These are phyloP conservation scores for Trichoderma pleuroti DNA, from an alignment of 2,329 filamentous ascomycete genomes.

Conservation along the genomic window DNA sequence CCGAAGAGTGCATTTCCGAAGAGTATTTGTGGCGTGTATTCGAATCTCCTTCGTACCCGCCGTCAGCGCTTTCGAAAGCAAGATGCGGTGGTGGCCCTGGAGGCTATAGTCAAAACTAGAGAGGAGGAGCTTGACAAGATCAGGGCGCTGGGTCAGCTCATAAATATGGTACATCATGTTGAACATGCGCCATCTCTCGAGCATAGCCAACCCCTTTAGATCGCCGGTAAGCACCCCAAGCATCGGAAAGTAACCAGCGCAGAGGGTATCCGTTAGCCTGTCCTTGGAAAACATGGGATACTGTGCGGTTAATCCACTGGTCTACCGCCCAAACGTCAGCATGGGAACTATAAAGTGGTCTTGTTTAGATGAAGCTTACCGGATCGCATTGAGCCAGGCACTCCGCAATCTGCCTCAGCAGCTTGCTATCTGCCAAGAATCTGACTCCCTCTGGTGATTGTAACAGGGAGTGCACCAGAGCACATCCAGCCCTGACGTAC, in stretches of 20 bases:
- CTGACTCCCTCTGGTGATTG: slow-evolving; percentile 80
- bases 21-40: slow-evolving; percentile 80
- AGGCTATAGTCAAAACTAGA: slow-evolving; percentile 90
- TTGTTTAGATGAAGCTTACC: slow-evolving; percentile 44
- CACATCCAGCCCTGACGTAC: slow-evolving; percentile 86
- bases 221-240: slow-evolving; percentile 83
- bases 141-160: slow-evolving; percentile 83
- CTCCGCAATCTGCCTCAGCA: slow-evolving; percentile 89
- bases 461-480: slow-evolving; percentile 79
- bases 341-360: not conserved
- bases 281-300: slow-evolving; percentile 86
- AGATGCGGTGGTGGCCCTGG: slow-evolving; percentile 83
- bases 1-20: slow-evolving; percentile 77
- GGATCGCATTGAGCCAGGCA: slow-evolving; percentile 93
- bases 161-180: slow-evolving; percentile 99
- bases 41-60: slow-evolving; percentile 87
- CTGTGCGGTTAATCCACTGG: slow-evolving; percentile 71
- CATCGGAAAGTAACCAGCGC: slow-evolving; percentile 90
- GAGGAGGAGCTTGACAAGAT: slow-evolving; percentile 83
- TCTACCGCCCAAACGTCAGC: slow-evolving; percentile 37
- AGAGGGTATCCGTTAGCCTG: slow-evolving; percentile 80
- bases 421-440: slow-evolving; percentile 87
- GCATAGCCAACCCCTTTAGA: slow-evolving; percentile 75
- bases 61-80: slow-evolving; percentile 90
- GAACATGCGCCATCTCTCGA: slow-evolving; percentile 96